Percentiles rank a stretch among this genome's conserved stretches.
phyloP scores from a whole-genome alignment of 805 yeast genomes.

The Schizosaccharomyces octosporus region DNA sequence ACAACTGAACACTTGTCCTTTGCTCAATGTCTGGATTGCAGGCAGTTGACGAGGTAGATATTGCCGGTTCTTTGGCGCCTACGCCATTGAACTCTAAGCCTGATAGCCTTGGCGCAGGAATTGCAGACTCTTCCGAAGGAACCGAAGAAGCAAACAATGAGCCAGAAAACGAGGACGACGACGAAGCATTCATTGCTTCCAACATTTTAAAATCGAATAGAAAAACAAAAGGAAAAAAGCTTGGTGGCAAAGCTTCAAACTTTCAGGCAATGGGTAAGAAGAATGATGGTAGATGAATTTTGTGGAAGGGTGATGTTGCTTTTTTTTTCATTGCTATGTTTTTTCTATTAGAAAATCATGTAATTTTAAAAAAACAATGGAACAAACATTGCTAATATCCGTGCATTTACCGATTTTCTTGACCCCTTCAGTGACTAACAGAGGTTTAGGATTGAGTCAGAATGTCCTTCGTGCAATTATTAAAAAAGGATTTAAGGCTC shows the following conservation, averaged over 20 bases:
- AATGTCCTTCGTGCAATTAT: constrained; percentile 40
- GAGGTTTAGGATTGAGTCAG: constrained; percentile 32
- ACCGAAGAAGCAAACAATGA: constrained; percentile 5
- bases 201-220: background rate
- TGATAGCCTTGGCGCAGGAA: too few species aligned
- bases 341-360: background rate
- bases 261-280: constrained; percentile 20
- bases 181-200: constrained; percentile 14
- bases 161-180: constrained; percentile 24
- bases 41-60: background rate
- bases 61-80: background rate
- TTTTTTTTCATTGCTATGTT: too few species aligned
- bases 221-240: constrained; percentile 11
- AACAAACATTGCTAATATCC: background rate
- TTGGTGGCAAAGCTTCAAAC: constrained; percentile 22
- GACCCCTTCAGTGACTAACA: background rate
- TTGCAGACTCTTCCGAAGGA: too few species aligned
- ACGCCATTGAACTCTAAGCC: background rate
- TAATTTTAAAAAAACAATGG: background rate
- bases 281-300: background rate
- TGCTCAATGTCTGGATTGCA: background rate
- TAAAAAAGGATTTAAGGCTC: constrained; percentile 74
- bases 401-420: too few species aligned
- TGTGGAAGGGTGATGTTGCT: too few species aligned
- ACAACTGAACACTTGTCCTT: too few species aligned